Conservation (phyloP, 208 protist genomes). For the Crithidia sp. region DNA sequence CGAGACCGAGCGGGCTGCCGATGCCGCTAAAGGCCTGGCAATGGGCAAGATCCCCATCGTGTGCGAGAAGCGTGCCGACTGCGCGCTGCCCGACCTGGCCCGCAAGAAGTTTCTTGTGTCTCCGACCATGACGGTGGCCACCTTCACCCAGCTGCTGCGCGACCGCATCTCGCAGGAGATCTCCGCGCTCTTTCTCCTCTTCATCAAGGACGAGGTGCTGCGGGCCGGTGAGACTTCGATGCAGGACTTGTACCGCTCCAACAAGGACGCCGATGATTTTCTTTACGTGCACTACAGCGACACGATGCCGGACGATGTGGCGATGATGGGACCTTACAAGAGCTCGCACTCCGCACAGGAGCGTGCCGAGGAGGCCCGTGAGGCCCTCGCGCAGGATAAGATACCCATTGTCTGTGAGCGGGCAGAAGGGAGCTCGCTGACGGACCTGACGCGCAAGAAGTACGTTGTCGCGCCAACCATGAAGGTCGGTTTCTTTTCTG, state of each 20-base stretch:
- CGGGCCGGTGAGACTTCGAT: constrained; percentile 36
- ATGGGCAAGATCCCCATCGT: constrained; percentile 63
- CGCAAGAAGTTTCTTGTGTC: constrained; percentile 77
- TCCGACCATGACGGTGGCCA: constrained; percentile 26
- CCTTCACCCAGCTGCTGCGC: constrained; percentile 29
- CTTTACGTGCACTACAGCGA: constrained; percentile 74
- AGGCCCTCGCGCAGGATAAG: constrained; percentile 32
- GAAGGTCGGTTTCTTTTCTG: constrained; percentile 31
- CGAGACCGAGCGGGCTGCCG: constrained; percentile 50
- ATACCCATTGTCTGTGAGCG: constrained; percentile 91
- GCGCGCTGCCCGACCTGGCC: constrained; percentile 79
- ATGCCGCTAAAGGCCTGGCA: constrained; percentile 42
- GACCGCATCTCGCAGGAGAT: constrained; percentile 30
- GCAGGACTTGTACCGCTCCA: constrained; percentile 70
- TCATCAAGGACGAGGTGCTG: constrained; percentile 24
- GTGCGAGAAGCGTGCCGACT: constrained; percentile 86
- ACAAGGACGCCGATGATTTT: constrained; percentile 91
- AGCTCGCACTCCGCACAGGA: constrained; percentile 47
- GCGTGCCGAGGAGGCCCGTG: constrained; percentile 49
- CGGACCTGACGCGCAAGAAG: constrained; percentile 89
- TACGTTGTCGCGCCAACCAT: constrained; percentile 30
- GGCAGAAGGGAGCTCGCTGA: constrained; percentile 67
- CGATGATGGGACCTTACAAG: constrained; percentile 26
- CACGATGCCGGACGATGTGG: constrained; percentile 50
- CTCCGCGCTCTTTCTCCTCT: constrained; percentile 24